Conservation (phyloP, 2,329 filamentous ascomycete genomes). For the Colletotrichum cordylinicola region DNA sequence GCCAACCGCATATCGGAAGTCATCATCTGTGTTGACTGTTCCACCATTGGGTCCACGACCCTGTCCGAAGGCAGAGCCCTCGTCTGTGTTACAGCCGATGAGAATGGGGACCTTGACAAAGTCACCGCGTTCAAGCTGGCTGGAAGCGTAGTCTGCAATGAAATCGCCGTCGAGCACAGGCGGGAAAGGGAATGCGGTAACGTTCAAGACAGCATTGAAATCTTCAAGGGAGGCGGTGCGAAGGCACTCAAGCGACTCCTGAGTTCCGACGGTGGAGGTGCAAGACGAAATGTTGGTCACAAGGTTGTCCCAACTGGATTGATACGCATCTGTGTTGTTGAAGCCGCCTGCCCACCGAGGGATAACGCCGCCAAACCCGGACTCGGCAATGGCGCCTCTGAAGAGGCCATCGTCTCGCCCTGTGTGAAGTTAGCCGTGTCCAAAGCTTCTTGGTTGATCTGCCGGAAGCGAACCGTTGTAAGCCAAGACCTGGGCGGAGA, state of each 20-base stretch:
- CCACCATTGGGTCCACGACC: slow-evolving; percentile 22
- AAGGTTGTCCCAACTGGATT: slow-evolving; percentile 32
- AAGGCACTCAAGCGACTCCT: slow-evolving; percentile 31
- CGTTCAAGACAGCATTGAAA: slow-evolving; percentile 26
- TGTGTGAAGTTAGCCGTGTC: neutral
- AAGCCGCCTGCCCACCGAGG: slow-evolving; percentile 30
- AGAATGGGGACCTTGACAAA: slow-evolving; percentile 41
- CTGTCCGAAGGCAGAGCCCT: slow-evolving; percentile 30
- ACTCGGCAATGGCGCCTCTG: slow-evolving; percentile 54
- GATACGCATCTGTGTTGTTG: slow-evolving; percentile 31
- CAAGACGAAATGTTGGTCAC: slow-evolving; percentile 31
- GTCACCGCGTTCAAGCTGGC: slow-evolving; percentile 33
- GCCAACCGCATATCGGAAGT: slow-evolving; percentile 26
- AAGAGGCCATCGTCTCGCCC: slow-evolving; percentile 57
- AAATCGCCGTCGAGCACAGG: slow-evolving; percentile 42
- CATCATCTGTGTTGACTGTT: slow-evolving; percentile 32
- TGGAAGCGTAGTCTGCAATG: slow-evolving; percentile 32
- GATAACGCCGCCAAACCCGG: slow-evolving; percentile 44
- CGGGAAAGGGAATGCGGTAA: neutral
- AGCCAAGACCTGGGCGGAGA: slow-evolving; percentile 50
- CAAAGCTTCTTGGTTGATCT: neutral
- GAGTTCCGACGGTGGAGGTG: slow-evolving; percentile 27
- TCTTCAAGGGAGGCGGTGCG: slow-evolving; percentile 32
- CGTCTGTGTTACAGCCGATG: slow-evolving; percentile 39
- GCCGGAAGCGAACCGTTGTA: slow-evolving; percentile 44